Base-by-base conservation (phyloP, 371 early-diverging fungal species). In the Mucor piriformis region DNA sequence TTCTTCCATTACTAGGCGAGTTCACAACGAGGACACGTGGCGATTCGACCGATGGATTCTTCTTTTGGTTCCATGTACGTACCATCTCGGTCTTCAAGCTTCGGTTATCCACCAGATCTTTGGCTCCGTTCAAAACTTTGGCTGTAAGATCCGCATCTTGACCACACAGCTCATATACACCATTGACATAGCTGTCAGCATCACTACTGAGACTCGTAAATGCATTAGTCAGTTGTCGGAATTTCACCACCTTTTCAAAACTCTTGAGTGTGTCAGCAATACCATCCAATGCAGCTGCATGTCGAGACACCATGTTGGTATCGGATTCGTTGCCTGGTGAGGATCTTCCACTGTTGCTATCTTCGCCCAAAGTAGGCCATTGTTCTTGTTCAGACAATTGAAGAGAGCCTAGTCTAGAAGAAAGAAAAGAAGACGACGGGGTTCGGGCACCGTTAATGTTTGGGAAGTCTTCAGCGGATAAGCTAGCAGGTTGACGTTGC, bases 21-120 rank as follows among this genome's bases (percentile, higher is more conserved):
- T 61, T 64, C 6, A 61, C 54, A 3, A 58, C 54, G 2, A 61
- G 32, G 10, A 66, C 67, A 32, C 51, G 57, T 25, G 67, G 62
- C 12, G 54, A 27, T 13, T 33, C 23, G 64, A 69, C 63, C 71
- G 83, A 86, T 48, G 75, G 70, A 33, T 82, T 77, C 63, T 88
- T 86, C 44, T 72, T 83, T 58, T 88, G 87, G 29, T 89, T 84
- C 89, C 87, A 89, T 0, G 79, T 82, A n/a, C 82, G 70, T 24
- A 88, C 67, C 72, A 94, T 75, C n/a, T 86, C 86, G 12, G 67
- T 68, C 61, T 77, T 81, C 63, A 88, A 82, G 15, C 61, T 67
- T 6, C 73, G 71, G 12, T 73, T 64, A 54, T 84, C 82, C 53
- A 85, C 59, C 33, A 84, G 55, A 15, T 83, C 83, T 42, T 79